Evolutionary conservation across 2,329 filamentous ascomycete species (phyloP).

Genomic region (Akanthomyces uredinophilus): DNA sequence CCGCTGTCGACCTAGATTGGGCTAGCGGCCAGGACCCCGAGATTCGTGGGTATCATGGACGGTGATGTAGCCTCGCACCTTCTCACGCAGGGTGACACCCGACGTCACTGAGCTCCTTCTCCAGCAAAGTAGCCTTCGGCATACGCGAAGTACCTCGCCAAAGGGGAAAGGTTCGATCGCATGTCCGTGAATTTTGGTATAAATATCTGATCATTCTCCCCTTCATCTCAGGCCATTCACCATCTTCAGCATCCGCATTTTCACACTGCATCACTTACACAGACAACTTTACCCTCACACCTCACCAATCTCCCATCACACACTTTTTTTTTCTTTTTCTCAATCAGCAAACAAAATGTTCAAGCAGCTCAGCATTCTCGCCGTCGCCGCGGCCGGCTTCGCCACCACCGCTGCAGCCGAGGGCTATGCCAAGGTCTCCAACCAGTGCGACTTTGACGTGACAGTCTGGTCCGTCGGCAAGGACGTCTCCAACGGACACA

Average conservation of each 20-base stretch:
- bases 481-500: slow-evolving; percentile 22
- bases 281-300: neutral
- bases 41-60: neutral
- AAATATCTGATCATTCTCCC: neutral
- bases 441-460: slow-evolving; percentile 32
- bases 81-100: neutral
- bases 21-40: neutral
- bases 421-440: slow-evolving; percentile 32
- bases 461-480: slow-evolving; percentile 36
- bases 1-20: neutral
- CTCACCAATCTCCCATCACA: neutral
- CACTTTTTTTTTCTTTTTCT: neutral
- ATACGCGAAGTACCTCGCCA: too few relatives aligned
- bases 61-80: neutral
- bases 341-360: neutral
- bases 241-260: neutral
- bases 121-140: neutral
- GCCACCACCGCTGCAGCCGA: slow-evolving; percentile 22
- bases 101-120: neutral
- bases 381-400: slow-evolving; percentile 20
- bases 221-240: neutral
- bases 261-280: neutral
- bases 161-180: neutral
- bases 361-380: slow-evolving; percentile 17
- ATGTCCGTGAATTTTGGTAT: neutral